phyloP scores from a whole-genome alignment of 1,284 basidiomycete species.

The Coniophora puteana region DNA sequence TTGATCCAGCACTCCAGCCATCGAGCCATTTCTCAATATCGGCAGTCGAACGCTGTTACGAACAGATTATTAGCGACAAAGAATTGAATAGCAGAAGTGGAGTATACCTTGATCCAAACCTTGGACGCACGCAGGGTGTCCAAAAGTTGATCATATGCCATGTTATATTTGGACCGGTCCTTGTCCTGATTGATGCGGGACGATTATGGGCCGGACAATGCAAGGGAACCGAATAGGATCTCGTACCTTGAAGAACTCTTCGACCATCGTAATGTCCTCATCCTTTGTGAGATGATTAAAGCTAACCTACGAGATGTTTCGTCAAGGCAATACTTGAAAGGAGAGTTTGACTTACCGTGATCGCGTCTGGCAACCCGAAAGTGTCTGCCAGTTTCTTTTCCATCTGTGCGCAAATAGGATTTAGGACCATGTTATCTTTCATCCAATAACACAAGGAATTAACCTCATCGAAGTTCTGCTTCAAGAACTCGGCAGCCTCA shows the following conservation, averaged over 20 bases:
- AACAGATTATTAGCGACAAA: background rate
- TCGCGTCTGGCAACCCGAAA: too few relatives aligned
- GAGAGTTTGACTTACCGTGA: too few relatives aligned
- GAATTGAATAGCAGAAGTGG: too few relatives aligned
- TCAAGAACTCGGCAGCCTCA: constrained; percentile 40
- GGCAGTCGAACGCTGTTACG: constrained; percentile 44
- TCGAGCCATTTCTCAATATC: constrained; percentile 66
- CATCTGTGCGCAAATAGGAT: too few relatives aligned
- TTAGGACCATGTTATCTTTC: too few relatives aligned
- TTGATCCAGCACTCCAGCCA: too few relatives aligned
- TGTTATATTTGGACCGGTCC: constrained; percentile 62
- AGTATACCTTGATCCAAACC: constrained; percentile 57
- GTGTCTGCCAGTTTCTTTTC: too few relatives aligned
- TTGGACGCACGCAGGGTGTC: constrained; percentile 61
- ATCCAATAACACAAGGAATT: too few relatives aligned
- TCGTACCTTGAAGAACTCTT: constrained; percentile 65
- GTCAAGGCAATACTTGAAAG: too few relatives aligned
- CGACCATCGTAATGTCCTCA: constrained; percentile 64
- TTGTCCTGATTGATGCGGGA: constrained; percentile 56
- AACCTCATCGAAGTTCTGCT: constrained; percentile 61
- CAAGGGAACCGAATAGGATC: background rate
- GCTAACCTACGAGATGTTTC: background rate
- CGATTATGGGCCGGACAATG: too few relatives aligned
- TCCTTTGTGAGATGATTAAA: constrained; percentile 36
- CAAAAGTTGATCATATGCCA: constrained; percentile 61